Evolutionary conservation across 2,329 filamentous ascomycete genomes (phyloP).

Genomic region (Nemania sp.): DNA sequence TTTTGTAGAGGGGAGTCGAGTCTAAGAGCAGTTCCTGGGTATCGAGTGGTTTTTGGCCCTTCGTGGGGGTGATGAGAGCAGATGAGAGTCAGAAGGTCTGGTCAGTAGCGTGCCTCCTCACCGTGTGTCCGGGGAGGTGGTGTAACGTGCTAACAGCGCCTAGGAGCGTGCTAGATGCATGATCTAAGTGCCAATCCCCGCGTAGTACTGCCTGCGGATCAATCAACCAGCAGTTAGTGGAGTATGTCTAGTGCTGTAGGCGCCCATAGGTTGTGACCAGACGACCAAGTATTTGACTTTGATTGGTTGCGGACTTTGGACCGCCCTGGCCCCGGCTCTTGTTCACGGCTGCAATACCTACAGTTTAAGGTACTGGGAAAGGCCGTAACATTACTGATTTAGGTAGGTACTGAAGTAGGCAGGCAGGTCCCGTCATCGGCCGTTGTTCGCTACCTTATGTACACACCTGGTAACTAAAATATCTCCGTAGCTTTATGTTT

Average conservation of each 20-base stretch:
- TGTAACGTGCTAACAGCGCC: background rate
- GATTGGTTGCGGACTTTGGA: constrained; percentile 28
- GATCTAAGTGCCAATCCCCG: background rate
- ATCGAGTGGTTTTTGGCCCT: constrained; percentile 19
- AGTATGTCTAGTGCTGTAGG: too few species aligned
- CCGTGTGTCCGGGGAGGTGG: too few species aligned
- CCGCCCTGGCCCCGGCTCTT: constrained; percentile 2
- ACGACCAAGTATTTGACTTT: constrained; percentile 1
- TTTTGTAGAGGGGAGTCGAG: constrained; percentile 1
- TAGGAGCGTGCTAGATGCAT: too few species aligned
- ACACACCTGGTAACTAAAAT: too few species aligned
- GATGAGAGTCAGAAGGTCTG: constrained; percentile 3
- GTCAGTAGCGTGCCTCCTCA: too few species aligned
- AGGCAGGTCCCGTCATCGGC: background rate
- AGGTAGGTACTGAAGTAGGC: too few species aligned
- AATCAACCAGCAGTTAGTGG: constrained; percentile 30
- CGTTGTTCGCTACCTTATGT: background rate
- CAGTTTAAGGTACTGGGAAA: too few species aligned
- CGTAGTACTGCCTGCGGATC: constrained; percentile 17
- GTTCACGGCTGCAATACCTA: background rate
- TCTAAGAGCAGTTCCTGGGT: constrained; percentile 11
- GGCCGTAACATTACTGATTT: too few species aligned
- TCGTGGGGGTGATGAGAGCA: too few species aligned
- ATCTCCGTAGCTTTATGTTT: too few species aligned
- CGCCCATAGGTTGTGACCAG: constrained; percentile 23